Conservation (phyloP, 1,284 basidiomycete species). For the Boletus calvinii region DNA sequence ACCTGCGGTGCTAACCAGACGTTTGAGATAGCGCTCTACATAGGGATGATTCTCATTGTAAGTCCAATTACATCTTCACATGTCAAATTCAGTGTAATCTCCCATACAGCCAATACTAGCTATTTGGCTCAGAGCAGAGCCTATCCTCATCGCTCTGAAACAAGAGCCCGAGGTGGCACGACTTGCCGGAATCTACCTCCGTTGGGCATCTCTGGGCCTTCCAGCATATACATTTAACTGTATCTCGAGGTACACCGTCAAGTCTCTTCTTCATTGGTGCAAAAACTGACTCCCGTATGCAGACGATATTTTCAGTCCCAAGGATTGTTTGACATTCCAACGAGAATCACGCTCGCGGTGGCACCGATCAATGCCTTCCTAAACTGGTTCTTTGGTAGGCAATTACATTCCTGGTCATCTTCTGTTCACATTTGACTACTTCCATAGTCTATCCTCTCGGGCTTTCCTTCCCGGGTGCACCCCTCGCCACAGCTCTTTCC, state of each 20-base stretch:
- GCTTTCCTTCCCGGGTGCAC: conserved; percentile 92
- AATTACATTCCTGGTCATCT: neutral
- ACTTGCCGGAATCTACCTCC: too few species aligned
- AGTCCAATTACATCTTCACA: conserved; percentile 27
- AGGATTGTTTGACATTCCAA: conserved; percentile 85
- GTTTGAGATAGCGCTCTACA: conserved; percentile 58
- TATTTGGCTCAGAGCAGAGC: too few species aligned
- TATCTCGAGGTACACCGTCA: conserved; percentile 54
- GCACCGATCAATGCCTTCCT: conserved; percentile 87
- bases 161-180: too few species aligned
- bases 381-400: conserved; percentile 81
- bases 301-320: conserved; percentile 91
- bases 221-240: conserved; percentile 73
- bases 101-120: conserved; percentile 58
- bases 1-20: conserved; percentile 6
- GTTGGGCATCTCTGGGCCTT: too few species aligned
- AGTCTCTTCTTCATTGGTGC: neutral
- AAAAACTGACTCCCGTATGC: conserved; percentile 2
- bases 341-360: conserved; percentile 79
- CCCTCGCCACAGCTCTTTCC: conserved; percentile 85
- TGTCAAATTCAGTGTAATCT: neutral
- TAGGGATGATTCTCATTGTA: conserved; percentile 58
- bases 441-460: conserved; percentile 76
- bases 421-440: conserved; percentile 2
- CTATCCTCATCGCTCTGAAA: too few species aligned